Base-by-base conservation (phyloP, 2,329 filamentous ascomycete genomes). In the Didymosphaeria variabile region DNA sequence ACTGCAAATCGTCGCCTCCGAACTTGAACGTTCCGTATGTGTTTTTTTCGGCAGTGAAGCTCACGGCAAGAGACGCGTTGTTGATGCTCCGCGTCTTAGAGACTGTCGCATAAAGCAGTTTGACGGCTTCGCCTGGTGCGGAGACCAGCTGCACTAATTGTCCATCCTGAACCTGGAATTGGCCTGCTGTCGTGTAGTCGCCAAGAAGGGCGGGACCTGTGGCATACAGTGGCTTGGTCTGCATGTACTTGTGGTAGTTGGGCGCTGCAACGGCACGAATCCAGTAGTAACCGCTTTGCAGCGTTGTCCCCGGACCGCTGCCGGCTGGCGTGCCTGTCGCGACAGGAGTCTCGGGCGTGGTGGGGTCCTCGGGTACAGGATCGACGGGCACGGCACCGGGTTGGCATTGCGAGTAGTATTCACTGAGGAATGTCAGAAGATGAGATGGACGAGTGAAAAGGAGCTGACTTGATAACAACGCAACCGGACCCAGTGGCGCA, bases 1-100 rank as follows among this genome's bases (percentile, higher is more conserved):
- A 88, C 12, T 83, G 84, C 36, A 88, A 70, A 2, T 85, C 82
- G 71, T 88, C 86, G n/a, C 86, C 86, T 64, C 83, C 82, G 72
- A 83, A 89, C 0, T 75, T 81, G 70, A 88, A 88, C 0, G 81
- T 82, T 7, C 86, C 86, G 60, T 85, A 88, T 0, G 79, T 75
- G 71, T 85, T 87, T 71, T 83, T 79, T 44, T 77, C 80, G 50
- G 79, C 76, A 21, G 79, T 79, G 74, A 88, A 88, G 50, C 78
- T 82, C 3, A 87, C 82, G 5, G 80, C 75, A 45, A 88, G 80
- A 55, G 79, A 68, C 40, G 80, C 68, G 44, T 72, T 71, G 58
- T 77, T 76, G 65, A 76, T 72, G 26, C 59, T 65, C 2, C 69
- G 63, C 29, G 63, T 67, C 50, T 72, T 65, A 29, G 64, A 64